Evolutionary conservation across 768 basidiomycete species (phyloP), one percentile per base, ranked within the genome.

Genomic region (Scleroderma citrinum): DNA sequence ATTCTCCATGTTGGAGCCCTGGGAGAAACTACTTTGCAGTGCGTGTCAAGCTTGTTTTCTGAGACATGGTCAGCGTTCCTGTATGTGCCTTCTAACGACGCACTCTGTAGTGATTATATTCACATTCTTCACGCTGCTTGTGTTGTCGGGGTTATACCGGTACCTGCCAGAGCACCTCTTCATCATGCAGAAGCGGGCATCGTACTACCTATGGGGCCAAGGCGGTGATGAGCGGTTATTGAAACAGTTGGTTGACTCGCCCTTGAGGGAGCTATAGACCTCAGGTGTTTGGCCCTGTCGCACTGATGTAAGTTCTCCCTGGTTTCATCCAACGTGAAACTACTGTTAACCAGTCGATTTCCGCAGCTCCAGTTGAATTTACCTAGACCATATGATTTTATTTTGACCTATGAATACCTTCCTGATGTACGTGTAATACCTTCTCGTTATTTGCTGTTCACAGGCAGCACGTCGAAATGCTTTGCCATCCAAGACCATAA

Each of bases 1-100:
- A 4, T 66, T 85, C 37, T 70, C 74, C 16, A 76, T 85, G 70
- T 70, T 85, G 50, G 83, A 87, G 63, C 75, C 78, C 48, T 85
- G 84, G 85, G 85, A 87, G 69, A 82, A 82, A 59, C 41, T 76
- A 23, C 54, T 84, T 43, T 71, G 80, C 51, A 57, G 84, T 85
- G 56, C 56, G 83, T 53, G 11, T 72, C 8, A 32, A 16, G 31
- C 43, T 43, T 12, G 13, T 8, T 50, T 20, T 12, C 16, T 41
- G 34, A 34, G 16, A 32, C 29, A 23, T 14, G 32, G n/a, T 29
- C 51, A 29, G 5, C 26, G 26, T 29, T 4, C 26, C 26, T 29
- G 26, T 29, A 38, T 21, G 16, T 29, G 32, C 20, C 16, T 32
- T 19, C 17, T 36, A 12, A 47, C 36, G n/a, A 48, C 46, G 12